Evolutionary conservation across 352 stramenopile species (phyloP).

Genomic region (Phytophthora multivora): DNA sequence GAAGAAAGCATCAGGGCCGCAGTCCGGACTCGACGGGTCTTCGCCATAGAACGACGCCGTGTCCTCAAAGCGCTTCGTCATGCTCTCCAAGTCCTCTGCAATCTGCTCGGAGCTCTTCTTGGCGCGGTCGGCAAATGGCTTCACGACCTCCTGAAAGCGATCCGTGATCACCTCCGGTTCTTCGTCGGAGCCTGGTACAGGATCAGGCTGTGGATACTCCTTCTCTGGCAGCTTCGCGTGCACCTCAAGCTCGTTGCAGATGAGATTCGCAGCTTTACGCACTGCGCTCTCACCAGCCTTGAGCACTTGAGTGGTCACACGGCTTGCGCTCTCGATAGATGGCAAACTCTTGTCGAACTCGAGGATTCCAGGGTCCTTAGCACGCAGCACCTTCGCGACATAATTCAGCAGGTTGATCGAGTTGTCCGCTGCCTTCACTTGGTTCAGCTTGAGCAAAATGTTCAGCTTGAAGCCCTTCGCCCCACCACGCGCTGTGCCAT

Average conservation of each 20-base stretch:
- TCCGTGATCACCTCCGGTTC: slow-evolving; percentile 54
- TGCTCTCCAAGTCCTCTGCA: slow-evolving; percentile 53
- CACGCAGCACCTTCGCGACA: slow-evolving; percentile 68
- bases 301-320: slow-evolving; percentile 77
- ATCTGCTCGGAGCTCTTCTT: slow-evolving; percentile 67
- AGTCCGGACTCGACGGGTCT: slow-evolving; percentile 71
- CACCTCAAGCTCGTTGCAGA: slow-evolving; percentile 70
- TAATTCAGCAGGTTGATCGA: slow-evolving; percentile 87
- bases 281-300: slow-evolving; percentile 78
- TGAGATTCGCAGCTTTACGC: slow-evolving; percentile 71
- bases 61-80: slow-evolving; percentile 71
- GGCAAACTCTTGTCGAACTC: slow-evolving; percentile 78
- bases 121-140: slow-evolving; percentile 73
- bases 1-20: slow-evolving; percentile 79
- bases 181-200: slow-evolving; percentile 24
- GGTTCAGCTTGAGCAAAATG: slow-evolving; percentile 89
- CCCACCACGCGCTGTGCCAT: slow-evolving; percentile 79
- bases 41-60: slow-evolving; percentile 78
- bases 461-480: slow-evolving; percentile 89
- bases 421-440: slow-evolving; percentile 86
- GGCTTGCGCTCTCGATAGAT: slow-evolving; percentile 77
- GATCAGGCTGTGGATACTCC: slow-evolving; percentile 38
- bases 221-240: slow-evolving; percentile 64
- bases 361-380: slow-evolving; percentile 68
- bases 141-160: slow-evolving; percentile 77